phyloP scores from a whole-genome alignment of 139 green algal species.

The Spirogloea muscicola region DNA sequence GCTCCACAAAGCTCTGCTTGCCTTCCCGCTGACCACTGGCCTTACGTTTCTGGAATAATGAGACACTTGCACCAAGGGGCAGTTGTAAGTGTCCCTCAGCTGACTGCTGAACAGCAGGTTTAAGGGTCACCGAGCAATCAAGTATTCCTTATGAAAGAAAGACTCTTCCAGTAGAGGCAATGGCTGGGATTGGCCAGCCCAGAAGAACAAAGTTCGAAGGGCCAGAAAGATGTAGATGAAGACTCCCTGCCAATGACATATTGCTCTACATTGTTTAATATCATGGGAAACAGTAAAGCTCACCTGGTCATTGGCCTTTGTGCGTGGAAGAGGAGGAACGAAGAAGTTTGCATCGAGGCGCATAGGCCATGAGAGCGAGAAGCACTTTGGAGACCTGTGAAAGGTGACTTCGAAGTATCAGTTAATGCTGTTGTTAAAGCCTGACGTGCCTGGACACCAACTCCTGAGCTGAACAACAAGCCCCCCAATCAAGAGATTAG shows the following conservation, averaged over 20 bases:
- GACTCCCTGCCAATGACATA: no score
- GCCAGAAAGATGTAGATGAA: neutral
- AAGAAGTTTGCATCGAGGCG: constrained; percentile 3
- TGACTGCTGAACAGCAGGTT: neutral
- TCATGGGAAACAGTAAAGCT: no score
- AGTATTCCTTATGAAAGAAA: neutral
- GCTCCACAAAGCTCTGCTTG: constrained; percentile 8
- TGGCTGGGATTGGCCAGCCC: no score
- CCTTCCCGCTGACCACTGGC: neutral
- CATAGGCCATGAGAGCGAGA: constrained; percentile 1
- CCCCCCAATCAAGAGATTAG: no score
- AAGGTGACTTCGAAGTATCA: neutral
- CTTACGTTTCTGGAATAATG: neutral
- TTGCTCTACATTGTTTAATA: no score
- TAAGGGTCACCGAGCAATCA: neutral
- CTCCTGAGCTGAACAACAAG: no score
- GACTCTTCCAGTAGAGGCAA: no score
- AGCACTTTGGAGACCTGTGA: neutral
- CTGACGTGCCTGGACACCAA: no score
- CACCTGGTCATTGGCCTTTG: no score
- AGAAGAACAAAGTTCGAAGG: no score
- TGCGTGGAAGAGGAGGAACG: neutral
- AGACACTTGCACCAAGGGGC: neutral
- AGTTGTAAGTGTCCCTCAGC: neutral
- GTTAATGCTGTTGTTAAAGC: neutral